Evolutionary conservation across 257 asterid genomes (phyloP).

Genomic region (Ligustrum vulgare): DNA sequence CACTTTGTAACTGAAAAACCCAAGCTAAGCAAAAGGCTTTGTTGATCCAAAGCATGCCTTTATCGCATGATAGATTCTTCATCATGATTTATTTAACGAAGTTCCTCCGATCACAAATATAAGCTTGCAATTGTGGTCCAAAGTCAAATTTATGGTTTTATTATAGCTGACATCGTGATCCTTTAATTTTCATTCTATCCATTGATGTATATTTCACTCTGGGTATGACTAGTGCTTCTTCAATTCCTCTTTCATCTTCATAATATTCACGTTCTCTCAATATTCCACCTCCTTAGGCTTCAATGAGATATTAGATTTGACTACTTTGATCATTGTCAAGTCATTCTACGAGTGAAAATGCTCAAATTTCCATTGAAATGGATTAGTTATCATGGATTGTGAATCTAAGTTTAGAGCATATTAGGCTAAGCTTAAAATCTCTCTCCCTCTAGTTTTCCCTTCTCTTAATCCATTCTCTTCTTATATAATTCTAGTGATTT

Average conservation of each 20-base stretch:
- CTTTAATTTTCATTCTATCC: neutral
- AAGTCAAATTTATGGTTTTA: neutral
- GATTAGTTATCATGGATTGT: neutral
- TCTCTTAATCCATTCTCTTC: neutral
- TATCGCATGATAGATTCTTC: neutral
- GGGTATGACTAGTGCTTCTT: neutral
- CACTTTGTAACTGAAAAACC: neutral
- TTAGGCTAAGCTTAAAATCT: neutral
- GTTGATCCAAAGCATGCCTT: neutral
- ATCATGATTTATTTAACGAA: neutral
- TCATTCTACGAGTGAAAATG: neutral
- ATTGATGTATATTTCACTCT: neutral
- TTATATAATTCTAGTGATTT: neutral
- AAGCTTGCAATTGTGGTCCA: neutral
- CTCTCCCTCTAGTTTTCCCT: neutral
- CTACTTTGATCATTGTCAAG: neutral
- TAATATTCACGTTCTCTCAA: neutral
- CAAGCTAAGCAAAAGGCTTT: neutral
- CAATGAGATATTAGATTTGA: neutral
- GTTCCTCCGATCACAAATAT: neutral
- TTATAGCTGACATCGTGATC: neutral
- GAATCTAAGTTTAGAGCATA: neutral
- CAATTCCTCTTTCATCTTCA: neutral
- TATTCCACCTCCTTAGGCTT: neutral
- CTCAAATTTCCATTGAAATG: neutral